These are phyloP conservation scores for Mollisia scopiformis DNA, from an alignment of 2,329 filamentous ascomycete genomes.

Conservation along the genomic window DNA sequence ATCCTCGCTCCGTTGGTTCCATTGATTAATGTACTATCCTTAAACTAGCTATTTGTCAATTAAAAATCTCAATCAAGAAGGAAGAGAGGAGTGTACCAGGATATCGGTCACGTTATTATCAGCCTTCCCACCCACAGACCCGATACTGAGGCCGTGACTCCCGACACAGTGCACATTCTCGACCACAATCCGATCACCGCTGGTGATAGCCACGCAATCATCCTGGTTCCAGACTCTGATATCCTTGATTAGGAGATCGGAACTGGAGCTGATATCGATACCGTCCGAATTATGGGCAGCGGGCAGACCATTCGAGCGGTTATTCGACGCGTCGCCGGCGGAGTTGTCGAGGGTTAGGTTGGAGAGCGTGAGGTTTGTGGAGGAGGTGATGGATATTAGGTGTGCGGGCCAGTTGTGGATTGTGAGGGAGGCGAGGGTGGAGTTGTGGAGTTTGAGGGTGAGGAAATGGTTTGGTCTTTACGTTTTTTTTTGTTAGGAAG, in stretches of 20 bases:
- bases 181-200: conserved; percentile 37
- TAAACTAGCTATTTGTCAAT: no score
- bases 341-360: conserved; percentile 59
- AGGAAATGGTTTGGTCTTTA: conserved; percentile 62
- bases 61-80: background rate
- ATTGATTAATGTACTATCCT: conserved; percentile 32
- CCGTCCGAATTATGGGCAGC: conserved; percentile 55
- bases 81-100: conserved; percentile 18
- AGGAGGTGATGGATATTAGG: conserved; percentile 48
- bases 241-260: conserved; percentile 43
- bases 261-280: conserved; percentile 50
- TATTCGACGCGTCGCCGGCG: conserved; percentile 50
- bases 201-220: conserved; percentile 38
- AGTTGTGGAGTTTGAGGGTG: conserved; percentile 55
- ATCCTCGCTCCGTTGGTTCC: conserved; percentile 42
- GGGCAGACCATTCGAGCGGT: conserved; percentile 20
- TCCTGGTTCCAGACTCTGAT: conserved; percentile 34
- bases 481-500: conserved; percentile 19
- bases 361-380: conserved; percentile 47
- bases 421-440: conserved; percentile 50
- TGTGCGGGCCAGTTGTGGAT: conserved; percentile 59
- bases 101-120: conserved; percentile 40
- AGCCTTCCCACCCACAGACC: conserved; percentile 37
- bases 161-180: conserved; percentile 34
- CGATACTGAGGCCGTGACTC: conserved; percentile 38